phyloP scores from a whole-genome alignment of 2,329 filamentous ascomycete species.

The Pseudogymnoascus sp. region DNA sequence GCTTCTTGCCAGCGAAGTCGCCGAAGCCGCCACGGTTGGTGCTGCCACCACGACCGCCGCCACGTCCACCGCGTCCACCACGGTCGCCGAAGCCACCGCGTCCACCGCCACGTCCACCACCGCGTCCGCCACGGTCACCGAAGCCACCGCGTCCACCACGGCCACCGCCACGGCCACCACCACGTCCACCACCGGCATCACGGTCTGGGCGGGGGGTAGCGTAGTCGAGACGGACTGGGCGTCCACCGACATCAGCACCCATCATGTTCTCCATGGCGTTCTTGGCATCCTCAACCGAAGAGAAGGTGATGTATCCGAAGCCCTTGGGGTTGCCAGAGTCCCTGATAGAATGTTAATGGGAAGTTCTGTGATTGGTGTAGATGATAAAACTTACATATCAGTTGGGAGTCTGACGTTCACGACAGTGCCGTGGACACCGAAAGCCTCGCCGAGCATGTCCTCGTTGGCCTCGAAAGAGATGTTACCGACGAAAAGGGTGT shows the following conservation, averaged over 20 bases:
- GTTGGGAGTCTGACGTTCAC: constrained; percentile 63
- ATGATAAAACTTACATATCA: constrained; percentile 39
- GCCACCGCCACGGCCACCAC: constrained; percentile 35
- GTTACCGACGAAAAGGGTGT: constrained; percentile 68
- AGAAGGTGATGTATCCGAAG: constrained; percentile 67
- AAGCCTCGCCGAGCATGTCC: constrained; percentile 55
- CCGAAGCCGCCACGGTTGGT: constrained; percentile 49
- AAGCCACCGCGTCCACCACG: constrained; percentile 27
- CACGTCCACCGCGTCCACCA: constrained; percentile 34
- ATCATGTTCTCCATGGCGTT: constrained; percentile 54
- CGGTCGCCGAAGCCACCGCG: constrained; percentile 16
- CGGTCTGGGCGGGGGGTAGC: constrained; percentile 51
- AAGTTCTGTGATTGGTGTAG: neutral
- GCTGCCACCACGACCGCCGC: constrained; percentile 29
- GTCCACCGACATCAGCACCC: constrained; percentile 56
- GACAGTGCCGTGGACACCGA: constrained; percentile 55
- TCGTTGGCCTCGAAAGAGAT: constrained; percentile 61
- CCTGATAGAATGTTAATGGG: constrained; percentile 29
- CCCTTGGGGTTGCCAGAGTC: constrained; percentile 63
- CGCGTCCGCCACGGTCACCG: constrained; percentile 37
- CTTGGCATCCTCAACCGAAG: constrained; percentile 58
- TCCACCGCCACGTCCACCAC: constrained; percentile 32
- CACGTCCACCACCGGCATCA: constrained; percentile 37
- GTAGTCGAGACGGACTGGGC: constrained; percentile 61
- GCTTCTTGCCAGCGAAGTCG: constrained; percentile 50